Evolutionary conservation across 2,329 filamentous ascomycete species (phyloP), one percentile per base, ranked within the genome.

Genomic region (Exophiala mesophila): DNA sequence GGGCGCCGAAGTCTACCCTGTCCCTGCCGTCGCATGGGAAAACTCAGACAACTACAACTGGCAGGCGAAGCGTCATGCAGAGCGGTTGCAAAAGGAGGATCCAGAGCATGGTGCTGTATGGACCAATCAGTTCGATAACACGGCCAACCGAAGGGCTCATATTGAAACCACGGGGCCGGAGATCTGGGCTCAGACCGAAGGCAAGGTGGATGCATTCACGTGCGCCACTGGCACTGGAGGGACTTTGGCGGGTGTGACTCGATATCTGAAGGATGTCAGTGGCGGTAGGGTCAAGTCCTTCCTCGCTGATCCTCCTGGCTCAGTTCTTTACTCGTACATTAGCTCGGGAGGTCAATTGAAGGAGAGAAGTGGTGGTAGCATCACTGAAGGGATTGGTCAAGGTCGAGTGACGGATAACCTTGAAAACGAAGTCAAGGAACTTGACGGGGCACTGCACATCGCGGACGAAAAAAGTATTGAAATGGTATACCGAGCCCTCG

Each of bases 71-170:
- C 74, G 90, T 30, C 90, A 97, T 66, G 92, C 92, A n/a, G 88
- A 92, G 63, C 41, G 55, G 13, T 68, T 94, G 36, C 36, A 19
- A 15, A 49, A 51, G 28, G 54, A 56, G 30, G 54, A 56, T 41
- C 53, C 53, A 5, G 54, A 55, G 21, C 82, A 87, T 12, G 92
- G 92, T 58, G 88, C 90, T 6, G 89, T 97, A 10, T 98, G 92
- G 92, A 98, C 92, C 32, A 94, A 98, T 68, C 92, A 98, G 69
- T 98, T 98, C 68, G 92, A 98, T 65, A 98, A 98, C 71, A 81
- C 76, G 39, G 92, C 92, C 39, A 98, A 98, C 68, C 78, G 92
- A 39, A 82, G 85, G 59, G 92, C 92, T 35, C 92, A 98, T 63
- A 83, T 97, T 56, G 90, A 96, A 72, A 97, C 90, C 2, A 98